Conservation (phyloP, 2,329 filamentous ascomycete species). For the Sporothrix luriei region DNA sequence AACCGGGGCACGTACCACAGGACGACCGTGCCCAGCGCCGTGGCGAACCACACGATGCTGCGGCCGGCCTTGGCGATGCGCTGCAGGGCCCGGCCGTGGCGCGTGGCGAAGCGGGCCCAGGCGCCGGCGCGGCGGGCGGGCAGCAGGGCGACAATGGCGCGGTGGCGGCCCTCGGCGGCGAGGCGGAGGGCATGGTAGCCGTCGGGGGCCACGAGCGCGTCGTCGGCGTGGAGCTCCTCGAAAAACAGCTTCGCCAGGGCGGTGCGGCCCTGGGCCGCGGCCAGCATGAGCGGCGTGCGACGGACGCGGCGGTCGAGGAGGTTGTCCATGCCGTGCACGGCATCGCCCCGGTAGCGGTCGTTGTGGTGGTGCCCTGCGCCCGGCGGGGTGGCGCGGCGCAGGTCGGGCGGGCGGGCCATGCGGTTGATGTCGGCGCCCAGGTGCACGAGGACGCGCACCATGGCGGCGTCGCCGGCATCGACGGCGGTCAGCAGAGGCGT, state of each 20-base stretch:
- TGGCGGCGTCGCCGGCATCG: constrained; percentile 39
- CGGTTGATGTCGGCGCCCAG: constrained; percentile 45
- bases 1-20: constrained; percentile 23
- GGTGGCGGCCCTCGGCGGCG: constrained; percentile 47
- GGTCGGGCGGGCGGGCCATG: constrained; percentile 35
- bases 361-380: too few relatives aligned
- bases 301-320: constrained; percentile 38
- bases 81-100: constrained; percentile 41
- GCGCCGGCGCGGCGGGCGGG: constrained; percentile 47
- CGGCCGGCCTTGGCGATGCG: constrained; percentile 9
- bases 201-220: constrained; percentile 49
- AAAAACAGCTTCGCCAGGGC: constrained; percentile 48
- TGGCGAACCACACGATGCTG: constrained; percentile 28
- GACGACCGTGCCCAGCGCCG: neutral
- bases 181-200: constrained; percentile 52
- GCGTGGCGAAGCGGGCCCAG: constrained; percentile 45
- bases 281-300: constrained; percentile 52
- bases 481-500: constrained; percentile 47
- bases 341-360: neutral
- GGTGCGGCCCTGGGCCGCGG: constrained; percentile 47
- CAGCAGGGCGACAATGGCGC: constrained; percentile 50
- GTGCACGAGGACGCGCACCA: constrained; percentile 43
- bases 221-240: constrained; percentile 48
- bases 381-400: neutral
- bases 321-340: neutral